Evolutionary conservation across 768 basidiomycete genomes (phyloP), one percentile per base, ranked within the genome.

Genomic region (Chalciporus piperatus): DNA sequence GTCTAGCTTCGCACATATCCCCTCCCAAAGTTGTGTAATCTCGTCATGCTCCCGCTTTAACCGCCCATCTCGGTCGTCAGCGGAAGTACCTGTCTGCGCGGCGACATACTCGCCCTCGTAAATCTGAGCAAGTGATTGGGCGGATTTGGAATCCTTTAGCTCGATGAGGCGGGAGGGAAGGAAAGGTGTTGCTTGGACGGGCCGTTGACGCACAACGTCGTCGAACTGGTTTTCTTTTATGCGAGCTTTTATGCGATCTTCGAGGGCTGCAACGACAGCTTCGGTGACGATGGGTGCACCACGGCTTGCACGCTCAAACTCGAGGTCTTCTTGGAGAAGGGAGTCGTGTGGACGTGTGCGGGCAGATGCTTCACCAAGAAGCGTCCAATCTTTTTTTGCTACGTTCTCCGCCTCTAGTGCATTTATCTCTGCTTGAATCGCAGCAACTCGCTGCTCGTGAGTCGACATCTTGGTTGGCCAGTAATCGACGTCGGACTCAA

Each of bases 71-170:
- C 92, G 77, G 59, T 95, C 90, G 58, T 93, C 89, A 1, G 71
- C 72, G 13, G 72, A 65, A 3, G 73, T 68, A 6, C 76, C 81
- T 0, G 76, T 72, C 56, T 84, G 81, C 32, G 81, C 80, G 6
- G 85, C 83, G 35, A 85, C 76, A 68, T 88, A 99, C 51, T 95
- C 95, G 41, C 89, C 85, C 65, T 97, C 97, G 70, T 98, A 98
- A 37, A 99, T 90, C 72, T 98, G 89, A 13, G 94, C 95, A 41
- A 99, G 80, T 0, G 91, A 94, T 65, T 92, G 87, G 4, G 82
- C 76, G 8, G 91, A 94, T 65, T 95, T 90, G 4, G 82, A 85
- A 61, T 96, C 94, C 66, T 92, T 84, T 9, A 98, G 73, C 64
- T 98, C 95, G 52, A 97, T 83, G 50, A 91, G 75, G 28, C 88